Evolutionary conservation across 495 filamentous ascomycete species (phyloP), one percentile per base, ranked within the genome.

Genomic region (Penicillium argentinense): DNA sequence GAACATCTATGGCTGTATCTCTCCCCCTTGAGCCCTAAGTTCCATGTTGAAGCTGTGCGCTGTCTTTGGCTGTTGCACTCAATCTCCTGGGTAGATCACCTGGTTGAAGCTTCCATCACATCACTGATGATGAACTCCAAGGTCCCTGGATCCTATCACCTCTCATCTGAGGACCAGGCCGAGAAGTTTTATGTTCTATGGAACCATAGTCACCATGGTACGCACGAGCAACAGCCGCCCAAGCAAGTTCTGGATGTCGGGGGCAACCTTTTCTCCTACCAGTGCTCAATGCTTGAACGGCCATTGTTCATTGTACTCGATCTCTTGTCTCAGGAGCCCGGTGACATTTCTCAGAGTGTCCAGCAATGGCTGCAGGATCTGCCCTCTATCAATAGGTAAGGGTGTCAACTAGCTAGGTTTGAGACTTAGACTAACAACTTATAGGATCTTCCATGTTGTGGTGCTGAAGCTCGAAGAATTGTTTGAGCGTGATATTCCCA

Each of bases 11-110:
- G 92, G 92, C 52, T 69, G 18, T 91, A 86, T 60, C 71, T 97
- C 25, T 88, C 89, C 0, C 84, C 88, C 17, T 69, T 84, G 14
- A 84, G 83, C 45, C 91, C 90, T 0, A 95, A 95, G 58, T 91
- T 91, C 53, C 93, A 96, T 61, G 89, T 97, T 17, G 92, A 97
- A 64, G 83, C 89, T 25, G 88, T 95, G 36, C 85, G 87, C 39
- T 87, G 82, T 50, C 67, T 97, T 11, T 95, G 91, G 87, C 81
- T 87, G 39, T 68, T 97, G 32, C 89, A 97, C 54, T 80, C 80
- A 0, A 77, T 81, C 7, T 78, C 81, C 23, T 71, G 68, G 50
- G 61, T 69, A n/a, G 71, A 77, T 44, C 74, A 81, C 51, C 64
- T 76, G 19, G 80, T 96, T 12, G 91, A 97, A 66, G 88, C 88